These are phyloP conservation scores for Trypethelium eluteriae DNA, from an alignment of 495 filamentous ascomycete genomes.

Conservation along the genomic window DNA sequence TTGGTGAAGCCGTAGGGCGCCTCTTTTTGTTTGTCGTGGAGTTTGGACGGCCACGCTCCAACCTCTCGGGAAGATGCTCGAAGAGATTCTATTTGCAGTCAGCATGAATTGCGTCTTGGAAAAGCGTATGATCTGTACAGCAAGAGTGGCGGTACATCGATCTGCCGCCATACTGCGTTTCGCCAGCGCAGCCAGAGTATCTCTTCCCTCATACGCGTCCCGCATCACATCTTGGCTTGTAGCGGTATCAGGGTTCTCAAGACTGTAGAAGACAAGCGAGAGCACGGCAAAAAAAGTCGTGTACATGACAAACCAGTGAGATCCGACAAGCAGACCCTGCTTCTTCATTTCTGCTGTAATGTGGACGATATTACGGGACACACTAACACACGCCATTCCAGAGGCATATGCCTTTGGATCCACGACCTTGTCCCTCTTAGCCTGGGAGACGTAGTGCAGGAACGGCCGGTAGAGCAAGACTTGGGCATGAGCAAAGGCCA, in stretches of 20 bases:
- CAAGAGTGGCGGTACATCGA: conserved; percentile 66
- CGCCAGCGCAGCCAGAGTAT: conserved; percentile 67
- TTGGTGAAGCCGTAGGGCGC: conserved; percentile 22
- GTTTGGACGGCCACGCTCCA: conserved; percentile 44
- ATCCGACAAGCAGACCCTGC: conserved; percentile 71
- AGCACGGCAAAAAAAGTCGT: conserved; percentile 93
- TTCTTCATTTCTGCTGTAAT: conserved; percentile 85
- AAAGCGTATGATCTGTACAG: conserved; percentile 43
- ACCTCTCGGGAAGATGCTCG: conserved; percentile 65
- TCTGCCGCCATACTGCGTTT: conserved; percentile 84
- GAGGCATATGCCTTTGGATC: conserved; percentile 87
- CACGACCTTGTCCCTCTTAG: conserved; percentile 55
- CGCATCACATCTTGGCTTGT: conserved; percentile 70
- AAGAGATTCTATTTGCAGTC: conserved; percentile 55
- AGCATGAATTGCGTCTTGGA: conserved; percentile 23
- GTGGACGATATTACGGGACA: conserved; percentile 89
- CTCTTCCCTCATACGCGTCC: conserved; percentile 75
- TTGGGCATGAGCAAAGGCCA: conserved; percentile 84
- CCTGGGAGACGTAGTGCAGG: conserved; percentile 81
- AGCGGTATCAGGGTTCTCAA: conserved; percentile 78
- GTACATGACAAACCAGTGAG: conserved; percentile 96
- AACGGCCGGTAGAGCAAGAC: conserved; percentile 95
- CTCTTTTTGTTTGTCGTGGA: conserved; percentile 22
- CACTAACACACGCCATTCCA: conserved; percentile 83
- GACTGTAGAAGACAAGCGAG: conserved; percentile 77